Evolutionary conservation across 2,329 filamentous ascomycete genomes (phyloP).

Genomic region (Colletotrichum falcatum): DNA sequence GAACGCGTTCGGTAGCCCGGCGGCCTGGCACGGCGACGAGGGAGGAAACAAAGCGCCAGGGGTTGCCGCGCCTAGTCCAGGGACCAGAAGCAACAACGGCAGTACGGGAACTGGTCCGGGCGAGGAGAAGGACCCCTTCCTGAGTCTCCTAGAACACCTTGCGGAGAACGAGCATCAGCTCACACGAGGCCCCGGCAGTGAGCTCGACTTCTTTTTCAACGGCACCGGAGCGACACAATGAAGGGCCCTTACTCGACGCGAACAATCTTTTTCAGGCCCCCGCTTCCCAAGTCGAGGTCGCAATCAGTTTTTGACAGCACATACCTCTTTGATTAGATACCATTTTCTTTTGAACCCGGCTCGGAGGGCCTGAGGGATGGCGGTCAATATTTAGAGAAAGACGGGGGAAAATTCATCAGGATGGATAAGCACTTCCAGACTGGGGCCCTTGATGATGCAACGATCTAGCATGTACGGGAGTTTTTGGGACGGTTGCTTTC

Average conservation of each 20-base stretch:
- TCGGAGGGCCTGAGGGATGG: neutral
- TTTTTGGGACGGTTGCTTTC: slow-evolving; percentile 22
- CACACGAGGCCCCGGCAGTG: slow-evolving; percentile 74
- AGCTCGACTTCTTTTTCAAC: slow-evolving; percentile 81
- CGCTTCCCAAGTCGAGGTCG: neutral
- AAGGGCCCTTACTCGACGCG: slow-evolving; percentile 11
- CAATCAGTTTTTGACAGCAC: slow-evolving; percentile 3
- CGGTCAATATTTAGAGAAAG: slow-evolving; percentile 20
- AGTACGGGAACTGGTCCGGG: slow-evolving; percentile 61
- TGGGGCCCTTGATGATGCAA: slow-evolving; percentile 27
- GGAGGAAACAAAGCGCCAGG: slow-evolving; percentile 40
- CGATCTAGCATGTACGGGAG: slow-evolving; percentile 36
- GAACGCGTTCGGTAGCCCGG: slow-evolving; percentile 64
- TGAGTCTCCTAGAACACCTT: slow-evolving; percentile 82
- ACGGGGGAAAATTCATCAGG: slow-evolving; percentile 18
- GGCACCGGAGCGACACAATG: slow-evolving; percentile 43
- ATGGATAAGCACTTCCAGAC: slow-evolving; percentile 18
- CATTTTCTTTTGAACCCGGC: slow-evolving; percentile 16
- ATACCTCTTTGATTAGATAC: slow-evolving; percentile 25
- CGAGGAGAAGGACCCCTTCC: slow-evolving; percentile 83
- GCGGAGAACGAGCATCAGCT: slow-evolving; percentile 79
- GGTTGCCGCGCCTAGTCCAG: slow-evolving; percentile 53
- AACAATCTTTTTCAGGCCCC: neutral
- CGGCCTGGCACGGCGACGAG: slow-evolving; percentile 62
- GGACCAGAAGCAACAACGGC: slow-evolving; percentile 58